Conservation (phyloP, 148 eudicot species). For the Fagopyrum homotropicum region DNA sequence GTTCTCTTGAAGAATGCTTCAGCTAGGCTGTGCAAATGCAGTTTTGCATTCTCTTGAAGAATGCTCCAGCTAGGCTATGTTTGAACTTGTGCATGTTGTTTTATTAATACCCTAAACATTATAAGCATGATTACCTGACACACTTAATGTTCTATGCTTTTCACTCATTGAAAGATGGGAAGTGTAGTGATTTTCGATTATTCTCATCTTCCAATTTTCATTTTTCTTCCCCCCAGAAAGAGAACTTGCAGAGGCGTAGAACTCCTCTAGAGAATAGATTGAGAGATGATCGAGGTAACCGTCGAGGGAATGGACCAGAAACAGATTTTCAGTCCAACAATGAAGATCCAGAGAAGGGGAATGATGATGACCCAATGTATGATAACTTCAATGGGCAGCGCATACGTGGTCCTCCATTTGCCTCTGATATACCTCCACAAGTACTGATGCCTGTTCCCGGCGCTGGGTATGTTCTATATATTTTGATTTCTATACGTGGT, state of each 20-base stretch:
- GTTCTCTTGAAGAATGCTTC: too few species aligned
- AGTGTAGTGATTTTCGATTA: neutral
- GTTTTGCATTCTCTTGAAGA: too few species aligned
- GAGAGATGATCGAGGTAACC: slow-evolving; percentile 71
- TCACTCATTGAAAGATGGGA: neutral
- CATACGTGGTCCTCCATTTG: slow-evolving; percentile 58
- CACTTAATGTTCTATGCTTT: neutral
- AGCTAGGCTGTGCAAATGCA: too few species aligned
- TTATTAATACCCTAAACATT: too few species aligned
- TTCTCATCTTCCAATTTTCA: neutral
- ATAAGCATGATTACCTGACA: too few species aligned
- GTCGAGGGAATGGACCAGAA: slow-evolving; percentile 60
- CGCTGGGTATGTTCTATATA: slow-evolving; percentile 59
- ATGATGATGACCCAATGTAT: slow-evolving; percentile 71
- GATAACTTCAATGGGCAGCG: slow-evolving; percentile 82
- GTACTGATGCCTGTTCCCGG: slow-evolving; percentile 99
- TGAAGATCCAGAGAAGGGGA: slow-evolving; percentile 52
- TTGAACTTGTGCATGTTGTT: too few species aligned
- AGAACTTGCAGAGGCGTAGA: slow-evolving; percentile 64
- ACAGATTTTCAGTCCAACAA: slow-evolving; percentile 50
- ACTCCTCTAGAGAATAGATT: slow-evolving; percentile 53
- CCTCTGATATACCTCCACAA: slow-evolving; percentile 79
- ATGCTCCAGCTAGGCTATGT: too few species aligned
- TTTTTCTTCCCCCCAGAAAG: slow-evolving; percentile 45
- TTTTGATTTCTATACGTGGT: too few species aligned